Percentiles rank a stretch among this genome's conserved stretches.
Conservation (phyloP, 495 filamentous ascomycete species). For the Hypoxylon perforatum region DNA sequence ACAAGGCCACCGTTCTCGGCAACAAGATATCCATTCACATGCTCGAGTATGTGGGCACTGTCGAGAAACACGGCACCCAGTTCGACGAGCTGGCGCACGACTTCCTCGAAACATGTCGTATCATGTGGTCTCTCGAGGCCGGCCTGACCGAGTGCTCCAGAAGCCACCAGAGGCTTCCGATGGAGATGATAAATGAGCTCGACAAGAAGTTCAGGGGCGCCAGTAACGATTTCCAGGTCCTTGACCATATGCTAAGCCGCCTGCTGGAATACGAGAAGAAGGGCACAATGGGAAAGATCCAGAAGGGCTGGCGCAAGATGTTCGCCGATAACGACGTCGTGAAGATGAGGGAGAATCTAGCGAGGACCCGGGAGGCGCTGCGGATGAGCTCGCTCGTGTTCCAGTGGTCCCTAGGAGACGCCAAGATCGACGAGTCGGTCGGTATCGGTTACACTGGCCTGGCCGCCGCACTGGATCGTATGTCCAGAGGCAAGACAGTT, state of each 20-base stretch:
- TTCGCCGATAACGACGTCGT: conserved; percentile 57
- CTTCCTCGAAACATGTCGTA: conserved; percentile 63
- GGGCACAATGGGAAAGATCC: conserved; percentile 58
- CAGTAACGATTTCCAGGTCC: conserved; percentile 58
- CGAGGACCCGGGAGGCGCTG: conserved; percentile 51
- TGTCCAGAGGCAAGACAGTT: conserved; percentile 43
- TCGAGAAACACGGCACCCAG: conserved; percentile 54
- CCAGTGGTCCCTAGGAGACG: conserved; percentile 57
- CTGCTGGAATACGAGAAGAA: conserved; percentile 60
- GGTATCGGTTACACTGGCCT: conserved; percentile 62
- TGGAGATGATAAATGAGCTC: conserved; percentile 60
- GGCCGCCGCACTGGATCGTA: conserved; percentile 55
- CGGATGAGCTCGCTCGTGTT: conserved; percentile 59
- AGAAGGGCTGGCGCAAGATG: conserved; percentile 62
- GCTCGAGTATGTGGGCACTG: conserved; percentile 65
- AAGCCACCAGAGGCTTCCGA: conserved; percentile 54
- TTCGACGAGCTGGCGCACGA: conserved; percentile 62
- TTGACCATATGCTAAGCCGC: conserved; percentile 61
- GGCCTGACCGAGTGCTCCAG: conserved; percentile 56
- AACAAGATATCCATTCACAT: conserved; percentile 66
- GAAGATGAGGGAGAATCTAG: conserved; percentile 53
- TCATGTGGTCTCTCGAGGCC: conserved; percentile 63
- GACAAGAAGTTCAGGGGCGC: conserved; percentile 60
- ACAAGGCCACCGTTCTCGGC: conserved; percentile 53
- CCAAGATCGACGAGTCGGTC: conserved; percentile 51